Evolutionary conservation across 106 monocot genomes (phyloP), one percentile per base, ranked within the genome.

Genomic region (Acorus calamus): DNA sequence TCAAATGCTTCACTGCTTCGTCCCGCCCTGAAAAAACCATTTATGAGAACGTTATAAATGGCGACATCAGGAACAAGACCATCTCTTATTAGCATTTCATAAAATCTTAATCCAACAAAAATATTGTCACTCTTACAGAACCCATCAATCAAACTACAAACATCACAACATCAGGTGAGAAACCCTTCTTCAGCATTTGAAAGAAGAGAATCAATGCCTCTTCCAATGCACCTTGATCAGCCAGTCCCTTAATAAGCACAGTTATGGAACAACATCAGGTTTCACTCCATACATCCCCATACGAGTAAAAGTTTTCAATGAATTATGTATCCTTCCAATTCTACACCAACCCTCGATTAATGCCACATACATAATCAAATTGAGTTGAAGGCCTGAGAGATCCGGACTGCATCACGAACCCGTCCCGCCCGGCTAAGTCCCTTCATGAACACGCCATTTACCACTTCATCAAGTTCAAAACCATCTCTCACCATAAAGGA

Each of bases 21-120:
- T 1, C 73, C 68, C 60, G 70, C 46, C 63, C 57, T 77, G 28
- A 77, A 60, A 47, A 80, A 50, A 8, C 77, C 73, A 66, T 71
- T 74, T 5, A 84, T 80, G 49, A 84, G 66, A 57, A 80, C 67
- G 65, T 84, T 84, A 67, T 71, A 80, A 55, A 84, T 55, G 61
- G 45, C 60, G 4, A 77, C 68, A 61, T 85, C 80, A 51, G 77
- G 77, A 44, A 50, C 42, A 52, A 67, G 14, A 64, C 66, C 60
- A 67, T 71, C 63, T 68, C 50, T 66, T 7, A 67, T 55, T 80
- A 85, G 80, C 70, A 85, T 73, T 5, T 62, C 50, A 51, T 70
- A 77, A 54, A 85, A 7, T 44, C 61, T 71, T 7, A 80, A 51
- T 61, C 71, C 80, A 49, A 11, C 48, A 4, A 51, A 47, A 6